Base-by-base conservation (phyloP, 176 grass and related monocot genomes). In the Triticum dicoccoides region DNA sequence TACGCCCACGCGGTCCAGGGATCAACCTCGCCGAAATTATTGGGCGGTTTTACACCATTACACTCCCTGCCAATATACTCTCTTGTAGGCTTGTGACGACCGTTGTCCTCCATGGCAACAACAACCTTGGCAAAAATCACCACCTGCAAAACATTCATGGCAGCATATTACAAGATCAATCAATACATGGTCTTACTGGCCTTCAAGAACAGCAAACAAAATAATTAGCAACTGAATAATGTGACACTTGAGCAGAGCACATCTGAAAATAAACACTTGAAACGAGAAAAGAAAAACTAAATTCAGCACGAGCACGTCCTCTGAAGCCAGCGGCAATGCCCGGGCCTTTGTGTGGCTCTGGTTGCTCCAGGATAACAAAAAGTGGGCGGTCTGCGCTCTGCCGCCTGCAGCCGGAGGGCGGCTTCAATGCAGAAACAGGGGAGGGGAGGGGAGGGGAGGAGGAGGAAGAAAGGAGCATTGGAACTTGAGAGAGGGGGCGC, bases 1-100 rank as follows among this genome's bases (percentile, higher is more conserved):
- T 99, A 96, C 37, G 92, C 92, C 92, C 97, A 99, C 58, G 92
- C 94, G n/a, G 92, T 99, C 97, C 92, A 96, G 51, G 94, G 97
- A 90, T 99, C 97, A 25, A 96, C 90, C 34, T 94, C 92, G 52
- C 88, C 92, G 61, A 94, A 92, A 91, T 87, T 89, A 58, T 85
- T 89, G 73, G 75, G 32, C 37, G 73, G 75, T 77, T 65, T 91
- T 37, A 69, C 90, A 82, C 81, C 87, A 90, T 86, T 94, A 69
- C 90, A 89, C 35, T 79, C 54, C 61, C 30, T 76, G 73, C 24
- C 69, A 69, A 56, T 87, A 72, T 73, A 82, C 11, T 87, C 85
- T 91, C 67, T 91, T 80, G 54, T 82, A 49, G 67, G 77, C 82
- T 88, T 96, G 44, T 82, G 52, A 72, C 79, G 83, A 69, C 85